Conservation (phyloP, 1,284 basidiomycete genomes). For the Cutaneotrichosporon spelunceum region DNA sequence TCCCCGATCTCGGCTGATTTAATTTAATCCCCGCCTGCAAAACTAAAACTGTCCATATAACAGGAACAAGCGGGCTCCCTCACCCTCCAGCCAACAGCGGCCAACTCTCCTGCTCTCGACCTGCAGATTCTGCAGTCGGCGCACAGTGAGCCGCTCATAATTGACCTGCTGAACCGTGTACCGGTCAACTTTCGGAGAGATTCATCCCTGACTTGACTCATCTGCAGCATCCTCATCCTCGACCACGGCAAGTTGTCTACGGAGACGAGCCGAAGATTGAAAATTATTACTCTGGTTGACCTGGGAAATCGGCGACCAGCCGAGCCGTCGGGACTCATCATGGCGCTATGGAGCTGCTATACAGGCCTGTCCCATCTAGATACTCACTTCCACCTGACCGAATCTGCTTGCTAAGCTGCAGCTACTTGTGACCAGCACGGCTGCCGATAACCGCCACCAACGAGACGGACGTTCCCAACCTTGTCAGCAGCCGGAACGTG, state of each 20-base stretch:
- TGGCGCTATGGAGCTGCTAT: not conserved
- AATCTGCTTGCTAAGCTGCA: not conserved
- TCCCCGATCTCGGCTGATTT: not conserved
- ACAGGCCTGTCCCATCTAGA: not conserved
- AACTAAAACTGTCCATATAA: not conserved
- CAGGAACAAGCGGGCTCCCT: too few species aligned
- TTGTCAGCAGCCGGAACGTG: not conserved
- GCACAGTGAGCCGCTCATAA: too few species aligned
- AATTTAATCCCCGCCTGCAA: not conserved
- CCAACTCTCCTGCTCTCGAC: too few species aligned
- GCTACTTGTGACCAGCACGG: not conserved
- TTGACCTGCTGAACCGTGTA: not conserved
- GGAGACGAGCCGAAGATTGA: slow-evolving; percentile 3
- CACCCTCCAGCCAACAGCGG: too few species aligned
- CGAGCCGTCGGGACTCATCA: not conserved
- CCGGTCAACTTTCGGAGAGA: not conserved
- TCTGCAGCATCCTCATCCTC: not conserved
- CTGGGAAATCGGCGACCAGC: not conserved
- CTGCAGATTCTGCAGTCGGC: too few species aligned
- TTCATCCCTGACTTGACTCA: not conserved
- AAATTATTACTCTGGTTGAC: not conserved
- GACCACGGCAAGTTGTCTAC: not conserved
- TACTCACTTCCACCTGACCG: not conserved
- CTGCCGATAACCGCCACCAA: not conserved
- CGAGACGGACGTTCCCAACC: not conserved